Evolutionary conservation across 2,329 filamentous ascomycete genomes (phyloP).

Genomic region (Shiraia sp.): DNA sequence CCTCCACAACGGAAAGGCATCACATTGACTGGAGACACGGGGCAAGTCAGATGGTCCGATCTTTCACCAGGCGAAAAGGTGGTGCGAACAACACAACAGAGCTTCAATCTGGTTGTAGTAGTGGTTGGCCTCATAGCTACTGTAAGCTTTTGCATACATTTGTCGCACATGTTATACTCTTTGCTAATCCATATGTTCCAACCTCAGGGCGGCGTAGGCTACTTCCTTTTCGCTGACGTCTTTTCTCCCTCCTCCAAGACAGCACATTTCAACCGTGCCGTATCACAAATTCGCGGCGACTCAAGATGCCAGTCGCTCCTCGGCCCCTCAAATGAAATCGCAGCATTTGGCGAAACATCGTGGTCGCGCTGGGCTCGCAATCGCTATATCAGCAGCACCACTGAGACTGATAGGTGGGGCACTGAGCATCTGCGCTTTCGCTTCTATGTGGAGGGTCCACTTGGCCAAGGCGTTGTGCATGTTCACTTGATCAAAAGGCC

Average conservation of each 20-base stretch:
- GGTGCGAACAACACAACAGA: slow-evolving; percentile 84
- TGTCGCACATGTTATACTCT: not conserved
- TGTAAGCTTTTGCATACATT: slow-evolving; percentile 51
- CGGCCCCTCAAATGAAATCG: slow-evolving; percentile 73
- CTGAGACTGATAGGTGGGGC: slow-evolving; percentile 72
- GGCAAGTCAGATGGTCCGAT: slow-evolving; percentile 77
- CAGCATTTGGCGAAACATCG: slow-evolving; percentile 79
- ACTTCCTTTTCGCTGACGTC: slow-evolving; percentile 44
- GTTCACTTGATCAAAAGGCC: slow-evolving; percentile 75
- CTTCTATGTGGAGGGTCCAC: slow-evolving; percentile 81
- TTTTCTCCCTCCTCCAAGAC: slow-evolving; percentile 73
- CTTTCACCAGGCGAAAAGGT: slow-evolving; percentile 78
- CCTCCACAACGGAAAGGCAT: slow-evolving; percentile 66
- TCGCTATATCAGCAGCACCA: slow-evolving; percentile 63
- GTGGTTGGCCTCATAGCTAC: slow-evolving; percentile 75
- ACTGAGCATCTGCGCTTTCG: slow-evolving; percentile 82
- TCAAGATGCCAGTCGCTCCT: slow-evolving; percentile 72
- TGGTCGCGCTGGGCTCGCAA: slow-evolving; percentile 78
- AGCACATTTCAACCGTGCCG: slow-evolving; percentile 83
- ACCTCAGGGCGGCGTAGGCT: slow-evolving; percentile 68
- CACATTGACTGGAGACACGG: slow-evolving; percentile 85
- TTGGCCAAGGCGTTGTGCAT: slow-evolving; percentile 72
- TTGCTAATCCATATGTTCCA: slow-evolving; percentile 4
- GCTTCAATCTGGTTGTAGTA: slow-evolving; percentile 82
- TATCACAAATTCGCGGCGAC: slow-evolving; percentile 76